These are phyloP conservation scores for Coemansia sp. DNA, from an alignment of 192 early-diverging fungal genomes.

Conservation along the genomic window DNA sequence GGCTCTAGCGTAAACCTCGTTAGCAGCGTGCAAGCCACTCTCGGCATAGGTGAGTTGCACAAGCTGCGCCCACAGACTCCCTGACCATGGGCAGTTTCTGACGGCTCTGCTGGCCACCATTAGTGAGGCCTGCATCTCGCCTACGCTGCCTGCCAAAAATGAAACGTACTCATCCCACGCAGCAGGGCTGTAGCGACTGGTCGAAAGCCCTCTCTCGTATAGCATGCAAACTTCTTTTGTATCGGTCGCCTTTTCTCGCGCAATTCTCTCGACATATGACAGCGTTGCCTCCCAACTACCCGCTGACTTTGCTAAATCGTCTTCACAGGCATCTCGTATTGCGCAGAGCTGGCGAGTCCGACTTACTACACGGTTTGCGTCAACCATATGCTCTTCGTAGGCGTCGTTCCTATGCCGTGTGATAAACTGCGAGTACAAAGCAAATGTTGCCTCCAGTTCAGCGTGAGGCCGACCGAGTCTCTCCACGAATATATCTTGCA, in stretches of 20 bases:
- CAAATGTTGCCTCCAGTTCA: conserved; percentile 37
- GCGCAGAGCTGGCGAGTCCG: conserved; percentile 16
- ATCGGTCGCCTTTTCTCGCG: conserved; percentile 5
- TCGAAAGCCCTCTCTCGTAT: conserved; percentile 33
- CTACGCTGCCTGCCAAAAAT: conserved; percentile 2
- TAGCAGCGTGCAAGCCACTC: conserved; percentile 15
- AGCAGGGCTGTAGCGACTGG: conserved; percentile 18
- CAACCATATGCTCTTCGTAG: conserved; percentile 44
- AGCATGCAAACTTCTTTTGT: conserved; percentile 19
- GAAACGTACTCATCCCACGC: conserved; percentile 39
- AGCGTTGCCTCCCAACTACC: conserved; percentile 21
- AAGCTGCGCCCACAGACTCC: conserved; percentile 41
- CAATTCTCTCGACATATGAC: conserved; percentile 23
- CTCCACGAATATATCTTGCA: conserved; percentile 25
- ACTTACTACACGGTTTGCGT: conserved; percentile 29
- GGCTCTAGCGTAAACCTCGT: conserved; percentile 15
- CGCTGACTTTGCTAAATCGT: conserved; percentile 8
- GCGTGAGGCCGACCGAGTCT: conserved; percentile 33
- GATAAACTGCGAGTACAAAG: conserved; percentile 42
- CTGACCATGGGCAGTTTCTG: conserved; percentile 47
- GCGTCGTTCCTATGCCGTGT: conserved; percentile 20
- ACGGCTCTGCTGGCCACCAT: conserved; percentile 15
- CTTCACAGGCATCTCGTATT: conserved; percentile 25
- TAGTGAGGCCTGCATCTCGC: conserved; percentile 4
- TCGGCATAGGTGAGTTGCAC: conserved; percentile 7